Evolutionary conservation across 2,329 filamentous ascomycete genomes (phyloP), one percentile per base, ranked within the genome.

Genomic region (Cytospora mali): DNA sequence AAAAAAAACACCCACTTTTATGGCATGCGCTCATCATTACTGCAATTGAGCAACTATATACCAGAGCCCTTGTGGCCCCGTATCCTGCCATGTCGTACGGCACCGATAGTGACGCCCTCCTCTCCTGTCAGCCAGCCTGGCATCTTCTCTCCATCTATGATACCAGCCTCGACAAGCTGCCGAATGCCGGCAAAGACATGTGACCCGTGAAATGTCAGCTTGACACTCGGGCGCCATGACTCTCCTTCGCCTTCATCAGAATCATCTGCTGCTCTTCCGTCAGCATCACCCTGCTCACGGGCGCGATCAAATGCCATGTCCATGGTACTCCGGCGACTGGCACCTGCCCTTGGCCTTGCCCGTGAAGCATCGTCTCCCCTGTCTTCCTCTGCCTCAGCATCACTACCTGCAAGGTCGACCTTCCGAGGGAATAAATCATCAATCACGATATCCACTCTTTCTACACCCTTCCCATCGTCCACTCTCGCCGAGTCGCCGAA

Each of bases 71-170:
- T 85, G 69, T 83, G 76, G 1, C 83, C 85, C 50, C 77, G 76
- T 69, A 93, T 86, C 66, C 87, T 81, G 2, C 92, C 91, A 63
- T 85, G 75, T 66, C 81, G 83, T 4, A 96, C 86, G 29, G 86
- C 82, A 0, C 91, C 90, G 42, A 88, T 81, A 58, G 90, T 95
- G 6, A 95, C 87, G 0, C 88, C 90, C 51, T 92, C 90, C 70
- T 96, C 92, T 2, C 92, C 93, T 1, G 92, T 95, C 88, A 96
- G 89, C 92, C 92, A 96, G 0, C 90, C 90, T 0, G 93, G 92
- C 89, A 96, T 93, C 60, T 80, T 84, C 69, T 88, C 83, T 1
- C 91, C 89, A 71, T 96, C 87, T 28, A 96, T 79, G 56, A 91
- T 81, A 0, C 91, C 92, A 18, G 85, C 77, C 73, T 96, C 92